phyloP scores from a whole-genome alignment of 176 grass and related monocot species.

The Hordeum vulgare region MorexV3_pseudomolecules_assembly NC_058522.1:558684741-558685240 shows the following conservation, averaged over 20 bases:
- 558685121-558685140: neutral
- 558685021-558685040: too few species aligned
- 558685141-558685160: neutral
- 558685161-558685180: neutral
- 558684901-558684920: neutral
- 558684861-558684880: neutral
- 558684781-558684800: neutral
- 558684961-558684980: neutral
- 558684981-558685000: neutral
- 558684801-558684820: too few species aligned
- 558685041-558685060: too few species aligned
- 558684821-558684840: too few species aligned
- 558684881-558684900: too few species aligned
- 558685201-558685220: neutral
- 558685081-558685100: neutral
- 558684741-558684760: neutral
- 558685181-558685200: neutral
- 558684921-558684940: neutral
- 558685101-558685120: neutral
- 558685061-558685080: too few species aligned
- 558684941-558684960: neutral
- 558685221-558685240: neutral
- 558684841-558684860: neutral
- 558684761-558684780: neutral
- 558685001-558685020: neutral